Evolutionary conservation across 257 asterid genomes (phyloP).

Genomic region (Forsythia suspensa): DNA sequence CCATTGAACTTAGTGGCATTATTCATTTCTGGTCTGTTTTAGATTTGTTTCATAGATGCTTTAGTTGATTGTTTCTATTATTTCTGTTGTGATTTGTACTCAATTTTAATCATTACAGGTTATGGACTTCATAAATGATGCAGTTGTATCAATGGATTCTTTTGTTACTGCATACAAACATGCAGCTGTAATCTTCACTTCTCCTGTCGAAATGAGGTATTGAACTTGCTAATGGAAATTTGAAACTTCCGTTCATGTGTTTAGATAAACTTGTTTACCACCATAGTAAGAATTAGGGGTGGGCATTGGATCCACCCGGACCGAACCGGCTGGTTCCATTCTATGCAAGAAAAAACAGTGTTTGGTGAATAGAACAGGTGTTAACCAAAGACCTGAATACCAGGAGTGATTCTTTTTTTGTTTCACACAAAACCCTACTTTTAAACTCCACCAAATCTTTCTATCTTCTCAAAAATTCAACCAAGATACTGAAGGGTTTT

Average conservation of each 20-base stretch:
- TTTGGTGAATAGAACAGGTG: neutral
- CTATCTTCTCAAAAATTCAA: too few species aligned
- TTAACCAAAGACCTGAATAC: neutral
- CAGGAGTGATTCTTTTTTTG: neutral
- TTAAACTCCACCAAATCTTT: too few species aligned
- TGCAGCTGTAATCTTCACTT: conserved; percentile 74
- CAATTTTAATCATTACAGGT: conserved; percentile 51
- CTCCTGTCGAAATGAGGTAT: conserved; percentile 80
- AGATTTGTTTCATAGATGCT: neutral
- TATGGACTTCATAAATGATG: conserved; percentile 95
- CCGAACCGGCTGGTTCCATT: neutral
- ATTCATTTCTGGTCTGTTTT: conserved; percentile 12
- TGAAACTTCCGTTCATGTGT: neutral
- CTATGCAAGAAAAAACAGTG: neutral
- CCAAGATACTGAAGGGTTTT: too few species aligned
- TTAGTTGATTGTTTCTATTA: neutral
- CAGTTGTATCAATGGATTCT: conserved; percentile 82
- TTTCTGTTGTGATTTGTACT: conserved; percentile 8
- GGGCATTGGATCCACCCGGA: neutral
- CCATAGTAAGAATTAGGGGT: neutral
- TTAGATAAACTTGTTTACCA: neutral
- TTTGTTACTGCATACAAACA: conserved; percentile 72
- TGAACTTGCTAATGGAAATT: conserved; percentile 14
- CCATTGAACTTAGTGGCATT: conserved; percentile 7
- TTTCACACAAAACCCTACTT: too few species aligned